Evolutionary conservation across 129 eudicot species (phyloP).

Genomic region (Centella asiatica): DNA sequence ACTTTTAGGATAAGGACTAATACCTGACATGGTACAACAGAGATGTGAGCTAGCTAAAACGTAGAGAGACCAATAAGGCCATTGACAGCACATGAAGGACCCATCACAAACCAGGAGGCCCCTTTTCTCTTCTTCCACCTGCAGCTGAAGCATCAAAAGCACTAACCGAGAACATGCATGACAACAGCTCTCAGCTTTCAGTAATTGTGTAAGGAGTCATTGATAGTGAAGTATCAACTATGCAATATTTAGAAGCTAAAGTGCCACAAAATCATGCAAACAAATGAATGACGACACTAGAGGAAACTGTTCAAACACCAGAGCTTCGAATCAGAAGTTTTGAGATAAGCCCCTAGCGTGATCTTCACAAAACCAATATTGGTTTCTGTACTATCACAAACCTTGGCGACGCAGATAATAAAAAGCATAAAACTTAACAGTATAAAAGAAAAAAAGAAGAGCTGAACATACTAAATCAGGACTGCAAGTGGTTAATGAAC

Average conservation of each 20-base stretch:
- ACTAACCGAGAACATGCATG: constrained; percentile 22
- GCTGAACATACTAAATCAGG: no score
- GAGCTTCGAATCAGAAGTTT: no score
- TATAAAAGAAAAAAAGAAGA: no score
- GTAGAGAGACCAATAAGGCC: not conserved
- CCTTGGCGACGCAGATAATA: no score
- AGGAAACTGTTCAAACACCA: no score
- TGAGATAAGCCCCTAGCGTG: no score
- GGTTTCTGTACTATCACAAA: no score
- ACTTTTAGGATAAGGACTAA: not conserved
- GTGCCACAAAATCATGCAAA: not conserved
- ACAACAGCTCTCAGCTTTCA: constrained; percentile 12
- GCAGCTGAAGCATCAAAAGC: constrained; percentile 14
- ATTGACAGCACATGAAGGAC: constrained; percentile 9
- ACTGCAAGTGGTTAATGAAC: no score
- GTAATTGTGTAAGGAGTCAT: not conserved
- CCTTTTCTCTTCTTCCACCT: not conserved
- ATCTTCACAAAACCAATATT: no score
- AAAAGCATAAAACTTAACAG: no score
- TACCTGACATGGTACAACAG: not conserved
- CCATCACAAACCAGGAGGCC: constrained; percentile 11
- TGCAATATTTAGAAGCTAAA: no score
- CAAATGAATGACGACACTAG: no score
- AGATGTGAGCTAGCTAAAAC: not conserved
- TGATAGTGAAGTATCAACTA: not conserved